phyloP scores from a whole-genome alignment of 169 alveolate genomes.

The Eimeria tenella region DNA sequence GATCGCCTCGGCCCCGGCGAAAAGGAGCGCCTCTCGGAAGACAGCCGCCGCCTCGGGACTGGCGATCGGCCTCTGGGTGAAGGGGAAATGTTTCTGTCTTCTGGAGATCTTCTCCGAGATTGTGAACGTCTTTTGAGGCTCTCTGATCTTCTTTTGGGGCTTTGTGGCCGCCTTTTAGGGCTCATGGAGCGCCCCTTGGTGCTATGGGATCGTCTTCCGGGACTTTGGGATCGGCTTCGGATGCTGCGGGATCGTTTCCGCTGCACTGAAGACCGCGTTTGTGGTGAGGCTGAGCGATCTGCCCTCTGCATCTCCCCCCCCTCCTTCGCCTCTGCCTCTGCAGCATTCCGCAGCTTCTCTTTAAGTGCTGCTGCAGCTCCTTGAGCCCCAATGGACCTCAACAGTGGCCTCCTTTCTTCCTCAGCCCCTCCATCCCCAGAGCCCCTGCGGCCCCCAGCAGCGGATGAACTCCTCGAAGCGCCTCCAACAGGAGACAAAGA shows the following conservation, averaged over 20 bases:
- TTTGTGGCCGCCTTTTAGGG: not conserved
- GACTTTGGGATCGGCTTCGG: not conserved
- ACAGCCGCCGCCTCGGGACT: not conserved
- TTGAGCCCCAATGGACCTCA: slow-evolving; percentile 2
- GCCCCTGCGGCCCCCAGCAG: not conserved
- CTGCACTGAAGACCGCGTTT: not conserved
- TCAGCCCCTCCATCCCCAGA: not conserved
- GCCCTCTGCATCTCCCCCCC: not conserved
- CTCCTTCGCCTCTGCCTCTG: slow-evolving; percentile 12
- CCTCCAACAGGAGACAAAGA: slow-evolving; percentile 22
- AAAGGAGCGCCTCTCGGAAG: slow-evolving; percentile 11
- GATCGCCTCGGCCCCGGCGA: slow-evolving; percentile 34
- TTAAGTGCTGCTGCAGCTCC: slow-evolving; percentile 32
- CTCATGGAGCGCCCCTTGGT: not conserved
- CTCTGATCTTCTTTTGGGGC: not conserved
- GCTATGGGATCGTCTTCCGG: not conserved
- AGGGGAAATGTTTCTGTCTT: not conserved
- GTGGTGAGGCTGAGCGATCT: not conserved
- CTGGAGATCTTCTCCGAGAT: slow-evolving; percentile 11
- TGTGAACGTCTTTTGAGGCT: not conserved
- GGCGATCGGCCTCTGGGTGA: slow-evolving; percentile 6
- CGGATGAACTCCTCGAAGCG: not conserved
- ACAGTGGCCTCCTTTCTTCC: slow-evolving; percentile 14
- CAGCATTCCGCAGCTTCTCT: slow-evolving; percentile 25
- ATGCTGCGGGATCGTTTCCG: not conserved